Conservation (phyloP, 73 alveolate genomes). For the Tetrahymena elliotti region DNA sequence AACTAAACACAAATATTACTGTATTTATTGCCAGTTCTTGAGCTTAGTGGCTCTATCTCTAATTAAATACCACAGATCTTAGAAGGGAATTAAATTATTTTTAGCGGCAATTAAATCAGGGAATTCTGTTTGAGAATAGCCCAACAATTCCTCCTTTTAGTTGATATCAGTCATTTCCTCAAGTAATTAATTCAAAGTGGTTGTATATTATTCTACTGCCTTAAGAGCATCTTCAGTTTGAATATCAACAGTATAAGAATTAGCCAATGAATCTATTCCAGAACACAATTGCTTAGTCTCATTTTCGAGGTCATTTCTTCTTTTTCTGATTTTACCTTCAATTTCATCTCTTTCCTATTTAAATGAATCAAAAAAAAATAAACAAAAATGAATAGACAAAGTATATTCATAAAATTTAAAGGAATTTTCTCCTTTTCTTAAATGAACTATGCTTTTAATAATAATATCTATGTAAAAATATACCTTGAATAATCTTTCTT, state of each 20-base stretch:
- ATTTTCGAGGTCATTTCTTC: background rate
- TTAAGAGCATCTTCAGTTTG: background rate
- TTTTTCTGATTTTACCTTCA: background rate
- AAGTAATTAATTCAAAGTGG: background rate
- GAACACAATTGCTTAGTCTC: background rate
- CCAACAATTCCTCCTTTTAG: slow-evolving; percentile 49
- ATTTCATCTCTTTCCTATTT: background rate
- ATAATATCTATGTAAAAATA: background rate
- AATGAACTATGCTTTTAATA: too few relatives aligned
- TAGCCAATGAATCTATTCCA: background rate
- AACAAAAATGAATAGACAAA: too few relatives aligned
- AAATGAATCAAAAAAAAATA: background rate
- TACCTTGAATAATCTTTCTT: slow-evolving; percentile 25
- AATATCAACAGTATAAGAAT: background rate
- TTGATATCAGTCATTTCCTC: slow-evolving; percentile 47
- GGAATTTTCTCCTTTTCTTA: too few relatives aligned
- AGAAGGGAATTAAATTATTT: slow-evolving; percentile 46
- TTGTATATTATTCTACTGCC: background rate
- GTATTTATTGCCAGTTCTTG: background rate
- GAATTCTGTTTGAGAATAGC: slow-evolving; percentile 47
- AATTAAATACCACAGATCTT: slow-evolving; percentile 51
- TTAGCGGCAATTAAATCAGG: slow-evolving; percentile 47
- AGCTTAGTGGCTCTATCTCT: background rate
- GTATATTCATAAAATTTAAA: too few relatives aligned
- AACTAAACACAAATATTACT: background rate